A percentile compares a stretch with the other conserved stretches of the same genome.
Evolutionary conservation across 495 filamentous ascomycete genomes (phyloP).

Genomic region (Schizothecium vesticola): DNA sequence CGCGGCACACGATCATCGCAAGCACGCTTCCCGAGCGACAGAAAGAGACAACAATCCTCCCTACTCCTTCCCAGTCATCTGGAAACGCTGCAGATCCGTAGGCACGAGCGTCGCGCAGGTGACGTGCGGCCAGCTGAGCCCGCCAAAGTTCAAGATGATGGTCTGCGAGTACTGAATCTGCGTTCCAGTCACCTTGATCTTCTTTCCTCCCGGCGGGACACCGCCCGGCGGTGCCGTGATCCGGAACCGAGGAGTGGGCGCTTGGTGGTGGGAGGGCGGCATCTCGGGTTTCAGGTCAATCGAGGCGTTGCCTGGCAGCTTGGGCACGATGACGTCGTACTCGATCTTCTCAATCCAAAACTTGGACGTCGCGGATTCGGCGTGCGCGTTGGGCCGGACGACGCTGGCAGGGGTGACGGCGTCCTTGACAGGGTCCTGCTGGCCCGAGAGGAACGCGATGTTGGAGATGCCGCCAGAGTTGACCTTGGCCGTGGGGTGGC

Average conservation of each 20-base stretch:
- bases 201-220: not conserved
- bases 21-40: not conserved
- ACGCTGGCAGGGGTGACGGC: not conserved
- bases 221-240: slow-evolving; percentile 1
- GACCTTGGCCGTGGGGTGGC: not conserved
- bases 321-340: not conserved
- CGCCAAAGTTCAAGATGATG: not conserved
- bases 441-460: slow-evolving; percentile 1
- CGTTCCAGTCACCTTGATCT: not conserved
- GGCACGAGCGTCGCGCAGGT: slow-evolving; percentile 2
- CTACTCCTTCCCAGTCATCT: not conserved
- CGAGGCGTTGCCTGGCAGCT: not conserved
- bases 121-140: slow-evolving; percentile 1
- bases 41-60: not conserved
- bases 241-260: slow-evolving; percentile 2
- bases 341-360: slow-evolving; percentile 4
- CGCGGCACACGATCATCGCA: not conserved
- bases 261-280: not conserved
- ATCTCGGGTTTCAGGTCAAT: not conserved
- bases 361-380: not conserved
- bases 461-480: not conserved
- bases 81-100: not conserved
- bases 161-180: slow-evolving; percentile 8
- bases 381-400: not conserved
- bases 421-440: not conserved